These are phyloP conservation scores for Fagopyrum esculentum DNA, from an alignment of 148 eudicot genomes.

Conservation along the genomic window DNA sequence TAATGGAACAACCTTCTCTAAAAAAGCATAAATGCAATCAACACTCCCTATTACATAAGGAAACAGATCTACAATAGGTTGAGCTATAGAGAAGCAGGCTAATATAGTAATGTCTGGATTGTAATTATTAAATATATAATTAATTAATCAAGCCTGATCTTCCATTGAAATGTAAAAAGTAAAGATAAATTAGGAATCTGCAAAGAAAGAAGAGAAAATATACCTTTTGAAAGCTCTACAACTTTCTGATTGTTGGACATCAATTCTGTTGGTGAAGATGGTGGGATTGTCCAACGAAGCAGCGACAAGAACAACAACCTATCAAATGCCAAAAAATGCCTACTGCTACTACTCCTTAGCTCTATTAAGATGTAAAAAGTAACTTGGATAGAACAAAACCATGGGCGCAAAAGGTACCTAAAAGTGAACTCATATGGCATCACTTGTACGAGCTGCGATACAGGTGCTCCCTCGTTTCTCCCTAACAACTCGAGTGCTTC, in stretches of 20 bases:
- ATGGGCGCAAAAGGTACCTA: slow-evolving; percentile 66
- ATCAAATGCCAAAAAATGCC: neutral
- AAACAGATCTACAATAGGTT: neutral
- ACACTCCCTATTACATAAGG: neutral
- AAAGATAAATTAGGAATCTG: neutral
- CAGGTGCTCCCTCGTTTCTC: slow-evolving; percentile 29
- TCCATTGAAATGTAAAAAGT: neutral
- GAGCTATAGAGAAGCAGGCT: slow-evolving; percentile 6
- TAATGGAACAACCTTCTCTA: neutral
- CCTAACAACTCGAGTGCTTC: slow-evolving; percentile 40
- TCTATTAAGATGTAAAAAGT: neutral
- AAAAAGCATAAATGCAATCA: slow-evolving; percentile 7
- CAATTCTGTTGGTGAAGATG: neutral
- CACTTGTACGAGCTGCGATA: slow-evolving; percentile 44
- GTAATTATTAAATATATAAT: neutral
- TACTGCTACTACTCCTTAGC: neutral
- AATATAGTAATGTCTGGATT: slow-evolving; percentile 8
- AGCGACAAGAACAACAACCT: slow-evolving; percentile 12
- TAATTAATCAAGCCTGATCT: slow-evolving; percentile 4
- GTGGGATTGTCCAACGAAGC: neutral
- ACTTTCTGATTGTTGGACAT: neutral
- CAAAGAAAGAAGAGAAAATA: neutral
- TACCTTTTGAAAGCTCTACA: slow-evolving; percentile 12
- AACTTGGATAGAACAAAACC: neutral
- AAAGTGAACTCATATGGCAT: slow-evolving; percentile 79